Evolutionary conservation across 352 stramenopile genomes (phyloP).

Genomic region (Phytophthora sp.): DNA sequence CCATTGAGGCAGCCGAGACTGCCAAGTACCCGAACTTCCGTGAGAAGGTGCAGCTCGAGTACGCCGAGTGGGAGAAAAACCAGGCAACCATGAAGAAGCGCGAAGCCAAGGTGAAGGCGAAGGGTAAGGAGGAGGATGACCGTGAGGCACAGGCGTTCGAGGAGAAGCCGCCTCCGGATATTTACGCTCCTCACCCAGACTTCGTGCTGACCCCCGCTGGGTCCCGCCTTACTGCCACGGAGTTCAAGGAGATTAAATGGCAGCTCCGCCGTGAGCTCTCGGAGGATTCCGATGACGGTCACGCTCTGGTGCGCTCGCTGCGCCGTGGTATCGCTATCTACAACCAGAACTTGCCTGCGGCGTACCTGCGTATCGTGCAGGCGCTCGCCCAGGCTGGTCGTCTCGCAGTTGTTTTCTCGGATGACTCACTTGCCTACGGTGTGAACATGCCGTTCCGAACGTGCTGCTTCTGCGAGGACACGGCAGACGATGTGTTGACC

Average conservation of each 20-base stretch:
- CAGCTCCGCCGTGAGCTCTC: conserved; percentile 84
- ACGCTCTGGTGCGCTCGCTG: conserved; percentile 87
- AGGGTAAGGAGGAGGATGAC: conserved; percentile 90
- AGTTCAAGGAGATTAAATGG: conserved; percentile 91
- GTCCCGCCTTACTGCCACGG: conserved; percentile 94
- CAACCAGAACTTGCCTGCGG: conserved; percentile 97
- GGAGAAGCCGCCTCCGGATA: conserved; percentile 89
- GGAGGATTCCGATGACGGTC: conserved; percentile 82
- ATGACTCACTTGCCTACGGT: conserved; percentile 98
- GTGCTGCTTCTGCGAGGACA: conserved; percentile 98
- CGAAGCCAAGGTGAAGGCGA: conserved; percentile 93
- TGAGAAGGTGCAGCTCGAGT: conserved; percentile 95
- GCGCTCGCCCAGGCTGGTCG: conserved; percentile 96
- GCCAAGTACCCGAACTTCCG: conserved; percentile 88
- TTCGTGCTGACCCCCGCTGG: conserved; percentile 95
- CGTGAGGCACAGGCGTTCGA: conserved; percentile 85
- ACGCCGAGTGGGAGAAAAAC: conserved; percentile 83
- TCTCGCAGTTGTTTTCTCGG: conserved; percentile 97
- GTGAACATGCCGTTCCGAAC: conserved; percentile 99
- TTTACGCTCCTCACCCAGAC: conserved; percentile 97
- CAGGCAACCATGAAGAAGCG: conserved; percentile 94
- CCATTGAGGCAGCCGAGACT: conserved; percentile 76
- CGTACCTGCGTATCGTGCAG: conserved; percentile 97
- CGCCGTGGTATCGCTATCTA: conserved; percentile 98
- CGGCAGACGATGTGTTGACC: conserved; percentile 92